phyloP scores from a whole-genome alignment of 2,329 filamentous ascomycete species.

The Colletotrichum melonis region DNA sequence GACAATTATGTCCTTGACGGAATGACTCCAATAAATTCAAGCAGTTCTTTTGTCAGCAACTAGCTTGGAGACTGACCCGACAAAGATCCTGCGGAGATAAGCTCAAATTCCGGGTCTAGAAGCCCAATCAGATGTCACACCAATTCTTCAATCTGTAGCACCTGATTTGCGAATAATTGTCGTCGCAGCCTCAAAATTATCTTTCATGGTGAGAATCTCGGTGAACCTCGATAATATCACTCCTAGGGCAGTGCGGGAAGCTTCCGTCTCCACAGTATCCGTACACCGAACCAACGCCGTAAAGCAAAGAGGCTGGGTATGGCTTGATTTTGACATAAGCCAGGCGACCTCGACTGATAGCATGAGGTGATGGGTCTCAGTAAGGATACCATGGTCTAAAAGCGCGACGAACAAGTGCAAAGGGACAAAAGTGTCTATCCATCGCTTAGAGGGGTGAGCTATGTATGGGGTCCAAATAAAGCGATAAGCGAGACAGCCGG shows the following conservation, averaged over 20 bases:
- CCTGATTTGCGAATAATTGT: neutral
- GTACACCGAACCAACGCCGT: neutral
- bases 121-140: neutral
- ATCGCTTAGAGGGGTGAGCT: neutral
- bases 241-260: neutral
- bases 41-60: neutral
- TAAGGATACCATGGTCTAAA: neutral
- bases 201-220: neutral
- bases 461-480: neutral
- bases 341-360: neutral
- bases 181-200: neutral
- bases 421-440: neutral
- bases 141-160: neutral
- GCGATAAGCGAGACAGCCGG: slow-evolving; percentile 22
- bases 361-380: neutral
- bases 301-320: neutral
- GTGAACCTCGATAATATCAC: neutral
- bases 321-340: neutral
- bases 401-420: neutral
- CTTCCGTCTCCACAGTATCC: neutral
- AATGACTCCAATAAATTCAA: neutral
- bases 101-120: neutral
- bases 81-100: neutral
- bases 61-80: neutral
- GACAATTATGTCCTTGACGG: neutral